These are phyloP conservation scores for Fusarium praegraminearum DNA, from an alignment of 2,329 filamentous ascomycete species.

Conservation along the genomic window DNA sequence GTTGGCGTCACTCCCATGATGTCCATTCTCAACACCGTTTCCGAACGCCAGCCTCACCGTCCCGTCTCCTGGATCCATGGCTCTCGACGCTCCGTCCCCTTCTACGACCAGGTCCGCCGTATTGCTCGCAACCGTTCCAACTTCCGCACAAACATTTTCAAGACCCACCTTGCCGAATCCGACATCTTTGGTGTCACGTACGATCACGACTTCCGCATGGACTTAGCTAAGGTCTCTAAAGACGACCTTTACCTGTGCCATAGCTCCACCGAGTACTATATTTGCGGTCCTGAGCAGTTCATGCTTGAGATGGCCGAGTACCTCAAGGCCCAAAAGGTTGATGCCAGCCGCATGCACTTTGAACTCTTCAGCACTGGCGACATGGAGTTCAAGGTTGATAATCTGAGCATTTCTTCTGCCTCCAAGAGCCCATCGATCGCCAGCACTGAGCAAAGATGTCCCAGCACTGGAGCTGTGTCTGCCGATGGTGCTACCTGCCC, in stretches of 20 bases:
- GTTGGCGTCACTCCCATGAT: conserved; percentile 71
- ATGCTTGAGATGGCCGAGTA: conserved; percentile 64
- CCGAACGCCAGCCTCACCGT: conserved; percentile 58
- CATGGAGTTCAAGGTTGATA: conserved; percentile 53
- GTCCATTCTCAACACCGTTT: conserved; percentile 69
- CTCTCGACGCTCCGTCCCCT: conserved; percentile 64
- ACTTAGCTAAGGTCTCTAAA: conserved; percentile 59
- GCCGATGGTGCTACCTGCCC: conserved; percentile 27
- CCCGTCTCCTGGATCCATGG: conserved; percentile 71
- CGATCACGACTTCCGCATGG: conserved; percentile 58
- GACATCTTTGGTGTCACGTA: conserved; percentile 60
- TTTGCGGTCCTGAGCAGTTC: conserved; percentile 67
- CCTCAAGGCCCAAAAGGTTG: conserved; percentile 57
- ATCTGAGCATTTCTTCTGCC: conserved; percentile 46
- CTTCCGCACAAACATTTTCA: conserved; percentile 61
- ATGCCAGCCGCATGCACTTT: conserved; percentile 56
- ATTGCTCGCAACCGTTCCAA: conserved; percentile 56
- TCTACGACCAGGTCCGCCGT: conserved; percentile 63
- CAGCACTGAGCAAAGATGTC: conserved; percentile 31
- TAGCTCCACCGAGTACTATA: conserved; percentile 63
- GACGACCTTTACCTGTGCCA: conserved; percentile 61
- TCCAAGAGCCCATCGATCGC: conserved; percentile 32
- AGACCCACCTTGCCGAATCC: conserved; percentile 60
- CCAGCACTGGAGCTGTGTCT: conserved; percentile 36
- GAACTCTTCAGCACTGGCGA: conserved; percentile 63